These are phyloP conservation scores for Byssoonygena ceratinophila DNA, from an alignment of 2,329 filamentous ascomycete species.

Conservation along the genomic window DNA sequence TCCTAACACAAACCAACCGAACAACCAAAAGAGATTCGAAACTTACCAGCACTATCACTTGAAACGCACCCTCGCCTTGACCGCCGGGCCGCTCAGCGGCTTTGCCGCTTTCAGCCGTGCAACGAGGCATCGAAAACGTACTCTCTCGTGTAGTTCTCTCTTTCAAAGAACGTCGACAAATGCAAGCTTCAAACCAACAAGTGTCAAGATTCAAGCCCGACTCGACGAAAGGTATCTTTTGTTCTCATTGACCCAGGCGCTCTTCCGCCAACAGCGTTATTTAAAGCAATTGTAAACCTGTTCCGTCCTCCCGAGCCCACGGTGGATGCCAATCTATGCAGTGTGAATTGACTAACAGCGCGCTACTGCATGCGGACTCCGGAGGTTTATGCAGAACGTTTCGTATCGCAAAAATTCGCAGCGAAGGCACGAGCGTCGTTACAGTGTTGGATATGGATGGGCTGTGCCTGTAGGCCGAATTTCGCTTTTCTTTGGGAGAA, in stretches of 20 bases:
- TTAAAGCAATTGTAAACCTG: neutral
- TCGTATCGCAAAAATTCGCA: too few relatives aligned
- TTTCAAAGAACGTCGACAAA: neutral
- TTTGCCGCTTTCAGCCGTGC: conserved; percentile 6
- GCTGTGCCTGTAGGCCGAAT: too few relatives aligned
- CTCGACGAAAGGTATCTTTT: neutral
- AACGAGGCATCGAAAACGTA: conserved; percentile 8
- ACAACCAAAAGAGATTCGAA: neutral
- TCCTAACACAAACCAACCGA: neutral
- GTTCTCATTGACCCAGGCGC: neutral
- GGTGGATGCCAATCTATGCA: neutral
- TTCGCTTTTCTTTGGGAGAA: too few relatives aligned
- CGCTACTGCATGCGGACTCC: too few relatives aligned
- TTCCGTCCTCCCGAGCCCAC: neutral
- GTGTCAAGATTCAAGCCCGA: neutral
- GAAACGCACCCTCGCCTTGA: conserved; percentile 42
- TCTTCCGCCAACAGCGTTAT: neutral
- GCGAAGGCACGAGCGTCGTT: too few relatives aligned
- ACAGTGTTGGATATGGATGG: too few relatives aligned
- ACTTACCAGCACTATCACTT: conserved; percentile 66
- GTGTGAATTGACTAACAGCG: too few relatives aligned
- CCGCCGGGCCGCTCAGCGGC: conserved; percentile 4
- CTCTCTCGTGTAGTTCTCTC: neutral
- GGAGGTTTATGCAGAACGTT: too few relatives aligned
- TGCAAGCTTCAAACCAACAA: neutral